Base-by-base conservation (phyloP, 2,329 filamentous ascomycete species). In the Penicillium hordei region DNA sequence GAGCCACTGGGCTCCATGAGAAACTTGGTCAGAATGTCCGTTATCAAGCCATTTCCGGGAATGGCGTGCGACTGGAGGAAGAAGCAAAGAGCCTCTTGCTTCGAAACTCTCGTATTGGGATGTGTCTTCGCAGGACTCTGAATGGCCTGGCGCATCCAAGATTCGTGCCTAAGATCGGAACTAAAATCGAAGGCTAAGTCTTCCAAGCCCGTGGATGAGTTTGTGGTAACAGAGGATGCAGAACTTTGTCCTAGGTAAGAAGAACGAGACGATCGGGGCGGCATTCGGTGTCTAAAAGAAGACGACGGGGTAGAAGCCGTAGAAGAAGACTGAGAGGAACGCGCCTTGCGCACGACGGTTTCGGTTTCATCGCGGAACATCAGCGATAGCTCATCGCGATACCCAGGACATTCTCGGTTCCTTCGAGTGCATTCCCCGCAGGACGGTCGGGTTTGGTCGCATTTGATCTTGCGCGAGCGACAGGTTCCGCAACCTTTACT, bases 401-500 rank as follows among this genome's bases (percentile, higher is more conserved):
- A 88, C 4, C 85, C 85, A 21, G 84, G 83, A 63, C 86, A 88
- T 65, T 76, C 79, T 70, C 85, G 83, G 65, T 80, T 79, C 42
- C 83, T 80, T 42, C 84, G 83, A 43, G 82, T 75, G 68, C 85
- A 88, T 76, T 88, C 84, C 27, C 83, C 83, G 65, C 85, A 88
- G 65, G 83, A 79, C 3, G 85, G 85, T 34, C 76, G 78, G 45
- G 80, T 77, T 68, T 84, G 85, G 70, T 88, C 85, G 72, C 85
- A 88, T 29, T 69, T 78, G 38, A 78, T 77, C 63, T 78, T 76
- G 52, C 74, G 70, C 27, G 71, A 64, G 52, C 78, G 71, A 55
- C 78, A 80, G 52, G 75, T 70, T 31, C 70, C 72, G 60, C 76
- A 79, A 45, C 74, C 74, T 70, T 76, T 78, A 57, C 76, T 78